These are phyloP conservation scores for Baorangia bicolor DNA, from an alignment of 768 basidiomycete species.

Conservation along the genomic window DNA sequence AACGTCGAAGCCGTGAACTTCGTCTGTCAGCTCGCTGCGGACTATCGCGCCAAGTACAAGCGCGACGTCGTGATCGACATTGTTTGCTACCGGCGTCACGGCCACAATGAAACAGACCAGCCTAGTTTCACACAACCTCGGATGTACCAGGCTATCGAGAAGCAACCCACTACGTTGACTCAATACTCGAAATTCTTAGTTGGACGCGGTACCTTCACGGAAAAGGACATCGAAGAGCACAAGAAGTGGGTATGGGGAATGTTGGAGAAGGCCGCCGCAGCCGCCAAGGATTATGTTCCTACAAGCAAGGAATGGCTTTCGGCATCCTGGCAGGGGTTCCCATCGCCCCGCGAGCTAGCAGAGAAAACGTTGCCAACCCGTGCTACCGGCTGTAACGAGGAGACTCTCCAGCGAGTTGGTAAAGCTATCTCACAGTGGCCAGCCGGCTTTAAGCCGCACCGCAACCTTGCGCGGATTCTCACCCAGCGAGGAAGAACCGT, in stretches of 20 bases:
- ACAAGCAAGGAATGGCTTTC: constrained; percentile 97
- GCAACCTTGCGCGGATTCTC: constrained; percentile 93
- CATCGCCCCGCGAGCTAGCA: constrained; percentile 92
- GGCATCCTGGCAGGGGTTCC: constrained; percentile 97
- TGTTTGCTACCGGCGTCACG: constrained; percentile 97
- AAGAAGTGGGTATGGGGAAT: constrained; percentile 99
- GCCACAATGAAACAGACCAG: constrained; percentile 99
- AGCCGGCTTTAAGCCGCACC: constrained; percentile 80
- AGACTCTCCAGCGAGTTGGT: constrained; percentile 79
- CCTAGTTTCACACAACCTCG: constrained; percentile 97
- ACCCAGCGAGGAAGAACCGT: constrained; percentile 84
- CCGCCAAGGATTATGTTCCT: constrained; percentile 92
- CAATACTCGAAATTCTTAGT: constrained; percentile 91
- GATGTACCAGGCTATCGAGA: constrained; percentile 97
- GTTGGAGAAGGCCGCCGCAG: constrained; percentile 95
- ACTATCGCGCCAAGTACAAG: constrained; percentile 98
- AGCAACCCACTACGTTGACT: constrained; percentile 88
- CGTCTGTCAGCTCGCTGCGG: constrained; percentile 96
- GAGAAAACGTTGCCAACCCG: constrained; percentile 91
- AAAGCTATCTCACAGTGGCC: constrained; percentile 87
- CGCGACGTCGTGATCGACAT: constrained; percentile 99
- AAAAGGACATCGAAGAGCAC: constrained; percentile 96
- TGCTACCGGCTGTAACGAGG: constrained; percentile 76
- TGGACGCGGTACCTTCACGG: constrained; percentile 90
- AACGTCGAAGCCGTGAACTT: constrained; percentile 98